phyloP scores from a whole-genome alignment of 331 rosid species.

The Pyrus hybrid region DNA sequence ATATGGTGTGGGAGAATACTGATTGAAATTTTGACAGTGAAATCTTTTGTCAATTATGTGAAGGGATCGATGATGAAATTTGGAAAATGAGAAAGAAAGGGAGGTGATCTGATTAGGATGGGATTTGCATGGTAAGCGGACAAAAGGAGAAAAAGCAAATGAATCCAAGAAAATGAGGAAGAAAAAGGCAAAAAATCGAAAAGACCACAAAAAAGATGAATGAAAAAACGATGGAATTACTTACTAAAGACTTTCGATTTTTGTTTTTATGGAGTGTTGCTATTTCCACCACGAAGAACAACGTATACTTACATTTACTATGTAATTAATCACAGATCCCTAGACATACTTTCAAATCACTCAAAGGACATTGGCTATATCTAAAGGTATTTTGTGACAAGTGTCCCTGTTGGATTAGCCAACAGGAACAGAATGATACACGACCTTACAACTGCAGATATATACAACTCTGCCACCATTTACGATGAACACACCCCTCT shows the following conservation, averaged over 20 bases:
- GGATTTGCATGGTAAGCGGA: slow-evolving; percentile 36
- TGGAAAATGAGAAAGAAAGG: background rate
- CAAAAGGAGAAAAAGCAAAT: slow-evolving; percentile 49
- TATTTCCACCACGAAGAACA: background rate
- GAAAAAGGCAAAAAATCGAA: background rate
- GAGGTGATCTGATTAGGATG: slow-evolving; percentile 17
- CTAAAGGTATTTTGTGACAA: background rate
- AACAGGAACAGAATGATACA: background rate
- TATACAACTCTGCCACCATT: background rate
- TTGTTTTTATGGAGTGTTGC: background rate
- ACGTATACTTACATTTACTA: background rate
- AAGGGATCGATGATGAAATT: background rate
- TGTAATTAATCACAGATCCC: background rate
- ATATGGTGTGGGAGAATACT: background rate
- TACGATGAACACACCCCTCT: background rate
- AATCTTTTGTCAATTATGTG: no score
- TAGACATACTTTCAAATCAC: background rate
- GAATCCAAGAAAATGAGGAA: background rate
- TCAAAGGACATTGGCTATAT: background rate
- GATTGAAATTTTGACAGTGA: no score
- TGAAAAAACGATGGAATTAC: background rate
- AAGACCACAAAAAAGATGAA: background rate
- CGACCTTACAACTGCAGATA: background rate
- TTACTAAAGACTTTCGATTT: background rate
- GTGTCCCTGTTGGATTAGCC: background rate